Evolutionary conservation across 2,329 filamentous ascomycete genomes (phyloP), one percentile per base, ranked within the genome.

Genomic region (Microdochium trichocladiopsis): DNA sequence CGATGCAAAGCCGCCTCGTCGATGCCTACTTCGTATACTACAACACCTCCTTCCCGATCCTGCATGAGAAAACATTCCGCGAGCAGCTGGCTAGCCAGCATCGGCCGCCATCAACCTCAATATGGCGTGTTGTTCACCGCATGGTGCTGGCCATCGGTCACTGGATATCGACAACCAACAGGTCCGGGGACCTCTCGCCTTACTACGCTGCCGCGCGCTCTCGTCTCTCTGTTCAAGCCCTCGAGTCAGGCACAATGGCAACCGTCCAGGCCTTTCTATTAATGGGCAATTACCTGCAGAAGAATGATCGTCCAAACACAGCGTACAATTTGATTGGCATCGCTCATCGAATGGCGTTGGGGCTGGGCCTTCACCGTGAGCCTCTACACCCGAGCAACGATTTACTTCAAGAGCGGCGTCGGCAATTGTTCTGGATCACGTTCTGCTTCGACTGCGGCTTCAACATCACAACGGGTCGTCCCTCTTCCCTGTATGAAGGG

Each of bases 321-420:
- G 74, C 74, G 0, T 78, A 77, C 59, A 78, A 77, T 55, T 75
- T 75, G 50, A 67, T 76, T n/a, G 76, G 76, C 0, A 66, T 78
- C 18, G 76, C 76, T 0, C 68, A 72, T 18, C 65, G 76, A 23
- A 75, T 79, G 69, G 76, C 75, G 0, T 66, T 79, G 43, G 73
- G 75, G 0, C 57, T 79, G 6, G 76, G 77, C 0, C 63, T 80
- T 2, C 75, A 79, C 56, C 71, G 72, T n/a, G 74, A 78, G 49
- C 64, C 70, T 6, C 61, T 63, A 3, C 63, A 61, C 2, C 61
- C 59, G 52, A 62, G 61, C 25, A 64, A 69, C 23, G 63, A 64
- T 2, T 60, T 67, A 2, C 60, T 66, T 2, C 66, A 62, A 22
- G 69, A 71, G 47, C 64, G 68, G 10, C 63, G 68, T 18, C 58